These are phyloP conservation scores for Candida glaebosa DNA, from an alignment of 805 yeast genomes.

Conservation along the genomic window DNA sequence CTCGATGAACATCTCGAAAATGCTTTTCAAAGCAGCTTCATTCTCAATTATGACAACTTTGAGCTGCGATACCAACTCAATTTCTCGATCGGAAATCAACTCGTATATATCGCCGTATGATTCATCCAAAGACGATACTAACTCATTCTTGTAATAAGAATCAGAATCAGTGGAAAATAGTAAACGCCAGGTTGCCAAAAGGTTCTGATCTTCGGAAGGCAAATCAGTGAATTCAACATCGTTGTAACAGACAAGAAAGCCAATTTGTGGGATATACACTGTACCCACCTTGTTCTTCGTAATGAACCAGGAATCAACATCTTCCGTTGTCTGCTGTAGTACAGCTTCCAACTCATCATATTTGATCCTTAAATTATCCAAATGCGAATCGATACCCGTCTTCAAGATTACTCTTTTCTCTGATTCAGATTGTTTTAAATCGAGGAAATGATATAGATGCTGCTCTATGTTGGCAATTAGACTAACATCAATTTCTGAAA, in stretches of 20 bases:
- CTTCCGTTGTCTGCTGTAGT: constrained; percentile 3
- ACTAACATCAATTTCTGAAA: not conserved
- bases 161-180: constrained; percentile 7
- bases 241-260: constrained; percentile 8
- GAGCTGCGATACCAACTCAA: constrained; percentile 8
- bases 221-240: constrained; percentile 3
- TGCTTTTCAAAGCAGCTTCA: not conserved
- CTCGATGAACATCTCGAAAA: not conserved
- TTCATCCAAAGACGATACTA: constrained; percentile 4
- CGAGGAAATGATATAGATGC: constrained; percentile 4
- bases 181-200: constrained; percentile 4
- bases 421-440: constrained; percentile 5
- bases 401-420: constrained; percentile 4
- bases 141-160: constrained; percentile 6
- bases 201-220: not conserved
- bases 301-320: not conserved
- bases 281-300: constrained; percentile 3
- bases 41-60: constrained; percentile 3
- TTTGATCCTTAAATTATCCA: constrained; percentile 6
- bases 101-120: constrained; percentile 9
- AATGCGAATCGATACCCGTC: constrained; percentile 6
- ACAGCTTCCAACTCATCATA: constrained; percentile 7
- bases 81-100: constrained; percentile 8
- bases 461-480: not conserved
- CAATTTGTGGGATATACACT: constrained; percentile 9